A percentile compares a stretch with the other conserved stretches of the same genome.
Evolutionary conservation across 371 early-diverging fungal genomes (phyloP).

Genomic region (Gilbertella persicaria): DNA sequence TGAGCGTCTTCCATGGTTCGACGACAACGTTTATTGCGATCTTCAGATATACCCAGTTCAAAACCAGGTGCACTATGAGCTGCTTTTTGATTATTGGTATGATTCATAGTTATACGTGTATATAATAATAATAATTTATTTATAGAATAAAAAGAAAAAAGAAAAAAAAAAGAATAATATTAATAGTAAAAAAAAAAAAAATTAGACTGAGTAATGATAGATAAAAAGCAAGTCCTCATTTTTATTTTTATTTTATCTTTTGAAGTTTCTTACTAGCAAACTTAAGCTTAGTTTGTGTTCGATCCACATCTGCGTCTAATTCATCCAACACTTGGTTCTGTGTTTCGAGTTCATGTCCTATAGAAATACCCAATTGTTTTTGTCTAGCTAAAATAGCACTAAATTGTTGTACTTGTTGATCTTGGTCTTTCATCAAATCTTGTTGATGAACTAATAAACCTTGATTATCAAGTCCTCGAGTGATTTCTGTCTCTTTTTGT

Average conservation of each 20-base stretch:
- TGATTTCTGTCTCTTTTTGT: conserved; percentile 72
- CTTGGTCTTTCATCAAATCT: conserved; percentile 81
- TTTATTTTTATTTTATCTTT: conserved; percentile 58
- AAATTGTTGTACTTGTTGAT: conserved; percentile 76
- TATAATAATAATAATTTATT: too few relatives aligned
- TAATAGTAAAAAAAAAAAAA: not conserved
- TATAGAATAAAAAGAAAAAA: not conserved
- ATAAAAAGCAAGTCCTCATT: not conserved
- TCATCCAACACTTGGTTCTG: conserved; percentile 89
- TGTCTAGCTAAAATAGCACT: conserved; percentile 79
- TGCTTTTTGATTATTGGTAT: conserved; percentile 3
- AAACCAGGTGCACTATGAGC: conserved; percentile 39
- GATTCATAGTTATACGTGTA: too few relatives aligned
- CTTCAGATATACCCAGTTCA: conserved; percentile 76
- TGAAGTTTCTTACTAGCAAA: conserved; percentile 77
- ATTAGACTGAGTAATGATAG: not conserved
- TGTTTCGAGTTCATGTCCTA: conserved; percentile 86
- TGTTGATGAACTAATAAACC: conserved; percentile 79
- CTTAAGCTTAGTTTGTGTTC: conserved; percentile 75
- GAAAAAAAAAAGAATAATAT: not conserved
- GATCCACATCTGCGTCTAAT: conserved; percentile 72
- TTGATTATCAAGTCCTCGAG: conserved; percentile 74
- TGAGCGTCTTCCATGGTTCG: conserved; percentile 99
- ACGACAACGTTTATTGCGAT: conserved; percentile 86
- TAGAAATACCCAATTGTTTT: conserved; percentile 81